Evolutionary conservation across 148 eudicot species (phyloP), one percentile per base, ranked within the genome.

Genomic region (Silene latifolia): DNA sequence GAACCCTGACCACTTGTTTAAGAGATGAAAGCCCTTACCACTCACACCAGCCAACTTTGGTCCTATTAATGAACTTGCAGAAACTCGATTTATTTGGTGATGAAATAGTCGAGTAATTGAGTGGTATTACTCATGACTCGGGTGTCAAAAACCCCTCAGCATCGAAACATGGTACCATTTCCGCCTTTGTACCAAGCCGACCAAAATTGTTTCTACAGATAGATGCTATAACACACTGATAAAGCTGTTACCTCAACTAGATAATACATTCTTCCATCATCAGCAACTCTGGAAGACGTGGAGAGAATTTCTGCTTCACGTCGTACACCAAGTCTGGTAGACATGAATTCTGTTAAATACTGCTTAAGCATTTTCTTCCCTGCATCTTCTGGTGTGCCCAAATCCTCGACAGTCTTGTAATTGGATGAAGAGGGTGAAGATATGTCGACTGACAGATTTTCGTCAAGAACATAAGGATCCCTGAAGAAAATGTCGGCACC

Each of bases 341-440:
- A 94, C 98, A 94, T 94, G 78, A 94, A 94, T 80, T 94, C 98
- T 8, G 96, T 94, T 72, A 94, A 80, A 86, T 92, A 94, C 85
- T 94, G 98, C 80, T 73, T 87, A 21, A 89, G 79, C 39, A 90
- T 87, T 69, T 83, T 88, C 83, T 90, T 88, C 65, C 89, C 97
- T 29, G 97, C 97, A 74, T 87, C 89, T 84, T 90, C 82, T 47
- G 98, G 98, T 35, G 96, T 72, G 27, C 98, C 98, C 80, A 94
- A 82, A 90, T 94, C 98, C 81, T 89, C 87, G 17, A 94, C 88
- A 63, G 89, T 94, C 77, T 86, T 85, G 87, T 90, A 94, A 1
- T n/a, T 80, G 4, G 98, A 94, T 12, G 97, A 94, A 66, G 98
- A 94, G 18, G 98, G 98, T 8, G 98, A 94, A n/a, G 98, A 94